Conservation (phyloP, 2,329 filamentous ascomycete genomes). For the Aspergillus neoniger region DNA sequence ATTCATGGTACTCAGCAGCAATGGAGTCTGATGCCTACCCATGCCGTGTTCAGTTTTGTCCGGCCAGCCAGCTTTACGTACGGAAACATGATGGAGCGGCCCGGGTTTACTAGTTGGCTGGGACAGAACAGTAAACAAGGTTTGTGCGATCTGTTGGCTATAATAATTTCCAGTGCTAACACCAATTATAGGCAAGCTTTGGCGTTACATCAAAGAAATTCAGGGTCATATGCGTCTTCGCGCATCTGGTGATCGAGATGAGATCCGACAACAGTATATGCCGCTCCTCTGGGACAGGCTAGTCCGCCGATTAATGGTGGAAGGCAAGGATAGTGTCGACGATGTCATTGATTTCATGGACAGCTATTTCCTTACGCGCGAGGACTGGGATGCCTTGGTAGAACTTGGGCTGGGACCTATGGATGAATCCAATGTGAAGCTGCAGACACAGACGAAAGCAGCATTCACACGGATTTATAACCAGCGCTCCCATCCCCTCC, state of each 20-base stretch:
- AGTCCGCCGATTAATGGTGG: constrained; percentile 69
- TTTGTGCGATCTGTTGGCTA: constrained; percentile 44
- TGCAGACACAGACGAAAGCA: constrained; percentile 83
- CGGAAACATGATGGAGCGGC: constrained; percentile 70
- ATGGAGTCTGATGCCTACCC: constrained; percentile 96
- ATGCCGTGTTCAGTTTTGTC: constrained; percentile 94
- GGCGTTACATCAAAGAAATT: constrained; percentile 84
- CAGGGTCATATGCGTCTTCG: constrained; percentile 95
- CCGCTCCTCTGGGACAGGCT: constrained; percentile 83
- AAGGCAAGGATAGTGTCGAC: constrained; percentile 79
- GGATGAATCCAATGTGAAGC: constrained; percentile 70
- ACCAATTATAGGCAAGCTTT: constrained; percentile 57
- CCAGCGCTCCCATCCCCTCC: constrained; percentile 77
- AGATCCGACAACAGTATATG: constrained; percentile 91
- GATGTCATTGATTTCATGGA: constrained; percentile 96
- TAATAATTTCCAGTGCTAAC: constrained; percentile 7
- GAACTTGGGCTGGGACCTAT: constrained; percentile 89
- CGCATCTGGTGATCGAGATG: constrained; percentile 86
- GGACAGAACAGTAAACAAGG: constrained; percentile 89
- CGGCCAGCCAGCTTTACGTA: constrained; percentile 83
- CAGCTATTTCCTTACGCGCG: constrained; percentile 89
- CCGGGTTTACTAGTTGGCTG: constrained; percentile 86
- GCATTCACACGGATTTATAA: constrained; percentile 94
- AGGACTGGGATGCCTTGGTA: constrained; percentile 90
- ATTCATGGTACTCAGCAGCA: constrained; percentile 98